phyloP scores from a whole-genome alignment of 768 basidiomycete genomes.

The Lactarius deliciosus region DNA sequence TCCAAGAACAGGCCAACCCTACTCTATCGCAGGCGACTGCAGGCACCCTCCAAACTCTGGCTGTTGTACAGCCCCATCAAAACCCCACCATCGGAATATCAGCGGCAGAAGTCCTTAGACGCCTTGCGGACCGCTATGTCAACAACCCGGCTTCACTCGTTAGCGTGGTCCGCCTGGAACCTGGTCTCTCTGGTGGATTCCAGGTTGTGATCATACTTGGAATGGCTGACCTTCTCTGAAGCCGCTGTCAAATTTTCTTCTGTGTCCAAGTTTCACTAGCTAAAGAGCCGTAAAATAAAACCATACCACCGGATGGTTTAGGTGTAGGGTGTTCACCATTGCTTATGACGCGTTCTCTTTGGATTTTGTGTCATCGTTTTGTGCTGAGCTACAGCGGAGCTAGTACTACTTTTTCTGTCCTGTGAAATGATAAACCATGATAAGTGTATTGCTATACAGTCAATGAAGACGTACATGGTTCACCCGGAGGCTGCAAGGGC shows the following conservation, averaged over 20 bases:
- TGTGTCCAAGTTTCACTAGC: background rate
- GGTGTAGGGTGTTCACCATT: no score
- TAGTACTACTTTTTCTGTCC: background rate
- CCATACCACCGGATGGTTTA: background rate
- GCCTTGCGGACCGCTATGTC: background rate
- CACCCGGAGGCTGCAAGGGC: no score
- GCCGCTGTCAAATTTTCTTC: background rate
- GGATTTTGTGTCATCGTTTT: background rate
- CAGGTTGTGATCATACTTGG: background rate
- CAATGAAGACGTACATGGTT: no score
- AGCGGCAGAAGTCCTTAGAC: background rate
- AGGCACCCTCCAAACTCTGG: background rate
- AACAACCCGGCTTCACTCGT: background rate
- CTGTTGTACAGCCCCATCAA: background rate
- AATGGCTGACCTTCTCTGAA: background rate
- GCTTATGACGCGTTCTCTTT: background rate
- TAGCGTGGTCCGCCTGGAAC: background rate
- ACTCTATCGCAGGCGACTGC: background rate
- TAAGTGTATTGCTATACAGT: background rate
- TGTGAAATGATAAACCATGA: background rate
- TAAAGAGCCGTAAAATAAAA: background rate
- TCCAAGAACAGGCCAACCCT: background rate
- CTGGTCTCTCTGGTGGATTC: background rate
- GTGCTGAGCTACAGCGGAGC: background rate
- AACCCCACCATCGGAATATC: background rate